Evolutionary conservation across 2,329 filamentous ascomycete genomes (phyloP).

Genomic region (Domatiomyces globalis): DNA sequence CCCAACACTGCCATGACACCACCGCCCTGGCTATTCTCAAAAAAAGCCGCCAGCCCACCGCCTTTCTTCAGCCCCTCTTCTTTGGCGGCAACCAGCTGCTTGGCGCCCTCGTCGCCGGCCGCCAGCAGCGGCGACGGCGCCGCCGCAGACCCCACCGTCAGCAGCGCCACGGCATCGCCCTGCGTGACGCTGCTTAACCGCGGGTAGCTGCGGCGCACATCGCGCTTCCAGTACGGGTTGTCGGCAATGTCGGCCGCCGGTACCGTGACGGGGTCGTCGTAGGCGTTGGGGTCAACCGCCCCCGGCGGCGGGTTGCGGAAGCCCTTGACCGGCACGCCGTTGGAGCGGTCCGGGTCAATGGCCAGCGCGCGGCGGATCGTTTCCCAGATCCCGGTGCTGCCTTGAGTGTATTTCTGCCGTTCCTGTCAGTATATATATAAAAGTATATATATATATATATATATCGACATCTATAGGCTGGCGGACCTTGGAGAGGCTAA

Average conservation of each 20-base stretch:
- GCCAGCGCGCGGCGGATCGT: slow-evolving; percentile 61
- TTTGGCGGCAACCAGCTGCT: slow-evolving; percentile 62
- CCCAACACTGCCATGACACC: slow-evolving; percentile 49
- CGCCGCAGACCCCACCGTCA: slow-evolving; percentile 70
- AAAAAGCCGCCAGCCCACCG: slow-evolving; percentile 52
- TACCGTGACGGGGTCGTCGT: slow-evolving; percentile 69
- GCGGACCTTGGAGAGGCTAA: not conserved
- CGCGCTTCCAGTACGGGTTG: slow-evolving; percentile 95
- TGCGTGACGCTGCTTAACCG: slow-evolving; percentile 66
- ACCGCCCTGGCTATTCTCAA: slow-evolving; percentile 49
- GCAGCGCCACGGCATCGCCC: slow-evolving; percentile 68
- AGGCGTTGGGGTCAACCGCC: slow-evolving; percentile 51
- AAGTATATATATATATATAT: not conserved
- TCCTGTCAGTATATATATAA: not conserved
- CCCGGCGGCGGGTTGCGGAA: slow-evolving; percentile 79
- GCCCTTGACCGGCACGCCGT: slow-evolving; percentile 84
- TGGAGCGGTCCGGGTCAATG: slow-evolving; percentile 76
- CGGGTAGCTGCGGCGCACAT: slow-evolving; percentile 70
- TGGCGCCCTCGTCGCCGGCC: slow-evolving; percentile 57
- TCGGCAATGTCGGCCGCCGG: slow-evolving; percentile 81
- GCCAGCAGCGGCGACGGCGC: slow-evolving; percentile 62
- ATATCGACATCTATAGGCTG: not conserved
- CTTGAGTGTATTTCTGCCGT: slow-evolving; percentile 81
- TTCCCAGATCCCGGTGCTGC: slow-evolving; percentile 82
- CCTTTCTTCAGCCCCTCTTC: slow-evolving; percentile 59